Conservation (phyloP, 345 rosid species). For the Lepidium africanum region DNA sequence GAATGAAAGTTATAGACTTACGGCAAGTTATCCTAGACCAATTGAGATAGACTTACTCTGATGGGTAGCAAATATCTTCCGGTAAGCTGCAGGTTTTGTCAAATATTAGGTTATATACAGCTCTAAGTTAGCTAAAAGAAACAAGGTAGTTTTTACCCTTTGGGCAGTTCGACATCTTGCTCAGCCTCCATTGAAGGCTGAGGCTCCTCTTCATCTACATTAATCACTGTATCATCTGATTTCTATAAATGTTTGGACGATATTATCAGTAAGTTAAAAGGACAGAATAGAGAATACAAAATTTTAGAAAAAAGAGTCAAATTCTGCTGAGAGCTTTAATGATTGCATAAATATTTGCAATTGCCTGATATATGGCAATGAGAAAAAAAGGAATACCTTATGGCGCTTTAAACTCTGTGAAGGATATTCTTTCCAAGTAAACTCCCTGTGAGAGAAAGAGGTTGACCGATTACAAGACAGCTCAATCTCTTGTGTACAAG, state of each 20-base stretch:
- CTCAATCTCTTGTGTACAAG: not conserved
- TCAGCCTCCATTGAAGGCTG: constrained; percentile 29
- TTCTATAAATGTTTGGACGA: not conserved
- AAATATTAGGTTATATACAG: constrained; percentile 13
- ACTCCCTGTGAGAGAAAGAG: constrained; percentile 33
- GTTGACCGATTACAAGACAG: constrained; percentile 2
- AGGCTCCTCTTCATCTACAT: constrained; percentile 65
- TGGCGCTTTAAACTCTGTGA: constrained; percentile 28
- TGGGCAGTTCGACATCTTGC: constrained; percentile 32
- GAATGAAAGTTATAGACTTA: not conserved
- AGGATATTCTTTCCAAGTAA: constrained; percentile 19
- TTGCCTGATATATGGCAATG: not conserved
- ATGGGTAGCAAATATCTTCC: constrained; percentile 59
- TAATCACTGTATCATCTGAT: constrained; percentile 49
- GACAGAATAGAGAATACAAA: not conserved
- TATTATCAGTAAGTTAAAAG: not conserved
- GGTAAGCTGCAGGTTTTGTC: constrained; percentile 41
- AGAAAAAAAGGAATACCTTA: constrained; percentile 38
- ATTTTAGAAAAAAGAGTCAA: not conserved
- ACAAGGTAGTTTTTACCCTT: constrained; percentile 36
- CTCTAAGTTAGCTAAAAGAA: not conserved
- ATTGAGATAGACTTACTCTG: constrained; percentile 43
- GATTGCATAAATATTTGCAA: not conserved
- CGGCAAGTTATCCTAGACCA: not conserved
- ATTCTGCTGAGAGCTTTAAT: not conserved